Evolutionary conservation across 345 rosid genomes (phyloP), one percentile per base, ranked within the genome.

Genomic region (Eucalyptus coolabah): DNA sequence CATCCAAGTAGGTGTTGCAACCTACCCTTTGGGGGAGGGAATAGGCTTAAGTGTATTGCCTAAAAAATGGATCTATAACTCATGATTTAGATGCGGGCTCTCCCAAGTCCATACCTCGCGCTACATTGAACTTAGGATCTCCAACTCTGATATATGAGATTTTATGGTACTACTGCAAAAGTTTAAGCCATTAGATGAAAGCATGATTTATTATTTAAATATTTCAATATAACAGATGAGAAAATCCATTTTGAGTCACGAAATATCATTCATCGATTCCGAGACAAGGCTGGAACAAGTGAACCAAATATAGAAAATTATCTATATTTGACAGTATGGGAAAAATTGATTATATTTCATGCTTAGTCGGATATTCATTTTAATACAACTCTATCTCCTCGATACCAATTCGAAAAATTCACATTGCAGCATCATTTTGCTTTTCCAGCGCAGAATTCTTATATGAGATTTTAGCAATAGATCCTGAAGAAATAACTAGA

Each of bases 51-150:
- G 26, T 4, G 10, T 53, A 21, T 53, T 53, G 59, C 26, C 59
- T 53, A 53, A 53, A 21, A 53, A 0, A 21, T 8, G 0, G 26
- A 0, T 53, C 59, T 0, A 53, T 53, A 53, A 53, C 59, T 21
- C 26, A 53, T 53, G 2, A 53, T 53, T 53, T 53, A 53, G 59
- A 53, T 5, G 2, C 0, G 2, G 11, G 1, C 11, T 53, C 59
- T 53, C 26, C 4, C 26, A 53, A 53, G 26, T 53, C 59, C 0
- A 53, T 53, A 21, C 0, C 59, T 53, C 2, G 0, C 5, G 0
- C 59, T 11, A 53, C 11, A 0, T 53, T 53, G 11, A 53, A 53
- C 24, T 53, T 53, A 53, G 26, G 26, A 53, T 53, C 59, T 53
- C 59, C 5, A 53, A 53, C 26, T 53, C 24, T 53, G 11, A 53